Evolutionary conservation across 176 grass and related monocot genomes (phyloP).

Genomic region (Urochloa ruziziensis): DNA sequence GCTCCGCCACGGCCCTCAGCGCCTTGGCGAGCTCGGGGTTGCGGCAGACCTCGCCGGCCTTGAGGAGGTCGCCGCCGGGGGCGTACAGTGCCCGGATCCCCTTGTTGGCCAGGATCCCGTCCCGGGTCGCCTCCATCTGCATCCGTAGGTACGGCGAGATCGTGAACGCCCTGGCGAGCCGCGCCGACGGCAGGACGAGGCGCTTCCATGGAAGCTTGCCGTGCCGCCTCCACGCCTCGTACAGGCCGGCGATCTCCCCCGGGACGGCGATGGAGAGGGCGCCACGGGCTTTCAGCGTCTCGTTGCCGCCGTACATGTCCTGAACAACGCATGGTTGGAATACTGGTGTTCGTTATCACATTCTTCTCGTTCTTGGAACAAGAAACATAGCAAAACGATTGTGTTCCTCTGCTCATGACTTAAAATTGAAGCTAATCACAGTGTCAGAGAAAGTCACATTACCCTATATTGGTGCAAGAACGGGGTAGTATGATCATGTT

Average conservation of each 20-base stretch:
- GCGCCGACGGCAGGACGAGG: conserved; percentile 56
- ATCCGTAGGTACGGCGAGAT: conserved; percentile 78
- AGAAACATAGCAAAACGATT: background rate
- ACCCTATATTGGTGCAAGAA: background rate
- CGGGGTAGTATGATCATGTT: no score
- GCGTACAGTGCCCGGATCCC: conserved; percentile 60
- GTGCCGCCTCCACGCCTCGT: conserved; percentile 75
- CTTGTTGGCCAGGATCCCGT: conserved; percentile 56
- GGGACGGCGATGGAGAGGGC: conserved; percentile 78
- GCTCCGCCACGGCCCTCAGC: conserved; percentile 42
- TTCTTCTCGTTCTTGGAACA: background rate
- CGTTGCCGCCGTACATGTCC: conserved; percentile 85
- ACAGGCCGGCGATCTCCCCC: conserved; percentile 64
- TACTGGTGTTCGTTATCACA: background rate
- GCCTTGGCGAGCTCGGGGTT: conserved; percentile 57
- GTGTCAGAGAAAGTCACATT: background rate
- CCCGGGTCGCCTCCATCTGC: conserved; percentile 63
- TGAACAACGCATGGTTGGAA: conserved; percentile 29
- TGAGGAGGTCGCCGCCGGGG: conserved; percentile 52
- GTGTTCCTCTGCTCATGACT: background rate
- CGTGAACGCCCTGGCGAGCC: conserved; percentile 59
- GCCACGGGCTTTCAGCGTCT: conserved; percentile 57
- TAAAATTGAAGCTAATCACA: background rate
- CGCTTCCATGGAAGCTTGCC: conserved; percentile 80
- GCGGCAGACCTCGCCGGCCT: conserved; percentile 55